Evolutionary conservation across 208 protist genomes (phyloP).

Genomic region (Strigomonas galati): DNA sequence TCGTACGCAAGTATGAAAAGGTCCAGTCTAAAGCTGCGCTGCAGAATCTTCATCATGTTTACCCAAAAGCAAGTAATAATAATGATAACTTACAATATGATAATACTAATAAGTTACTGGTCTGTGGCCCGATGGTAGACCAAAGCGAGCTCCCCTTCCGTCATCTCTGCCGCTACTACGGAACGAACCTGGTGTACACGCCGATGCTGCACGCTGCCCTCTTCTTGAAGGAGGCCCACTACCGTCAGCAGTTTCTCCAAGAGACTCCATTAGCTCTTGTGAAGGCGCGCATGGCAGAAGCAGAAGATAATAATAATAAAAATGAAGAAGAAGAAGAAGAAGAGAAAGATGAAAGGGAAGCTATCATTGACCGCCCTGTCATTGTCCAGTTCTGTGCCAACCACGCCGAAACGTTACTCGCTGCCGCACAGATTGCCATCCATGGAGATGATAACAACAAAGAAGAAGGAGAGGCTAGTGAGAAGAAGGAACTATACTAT

Average conservation of each 20-base stretch:
- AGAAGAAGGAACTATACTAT: conserved; percentile 17
- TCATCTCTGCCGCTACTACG: conserved; percentile 81
- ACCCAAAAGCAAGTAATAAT: conserved; percentile 8
- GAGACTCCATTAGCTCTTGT: conserved; percentile 31
- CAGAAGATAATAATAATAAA: background rate
- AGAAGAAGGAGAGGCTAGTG: background rate
- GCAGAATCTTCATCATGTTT: background rate
- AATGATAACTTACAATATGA: too few relatives aligned
- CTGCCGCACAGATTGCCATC: conserved; percentile 53
- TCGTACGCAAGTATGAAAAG: conserved; percentile 44
- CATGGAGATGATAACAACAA: conserved; percentile 31
- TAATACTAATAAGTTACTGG: conserved; percentile 52
- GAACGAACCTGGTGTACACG: conserved; percentile 78
- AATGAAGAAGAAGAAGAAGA: background rate
- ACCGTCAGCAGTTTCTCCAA: conserved; percentile 58
- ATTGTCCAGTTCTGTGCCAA: conserved; percentile 89
- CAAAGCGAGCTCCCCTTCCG: conserved; percentile 90
- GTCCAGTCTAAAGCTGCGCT: conserved; percentile 13
- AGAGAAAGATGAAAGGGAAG: background rate
- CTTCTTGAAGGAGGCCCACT: conserved; percentile 50
- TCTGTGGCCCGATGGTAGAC: conserved; percentile 93
- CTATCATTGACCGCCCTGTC: conserved; percentile 55
- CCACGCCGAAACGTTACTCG: conserved; percentile 58
- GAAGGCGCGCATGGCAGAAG: background rate
- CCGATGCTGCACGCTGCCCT: conserved; percentile 86